Percentiles rank a stretch among this genome's conserved stretches.
phyloP scores from a whole-genome alignment of 2,329 filamentous ascomycete genomes.

The Stagonosporopsis tanaceti region DNA sequence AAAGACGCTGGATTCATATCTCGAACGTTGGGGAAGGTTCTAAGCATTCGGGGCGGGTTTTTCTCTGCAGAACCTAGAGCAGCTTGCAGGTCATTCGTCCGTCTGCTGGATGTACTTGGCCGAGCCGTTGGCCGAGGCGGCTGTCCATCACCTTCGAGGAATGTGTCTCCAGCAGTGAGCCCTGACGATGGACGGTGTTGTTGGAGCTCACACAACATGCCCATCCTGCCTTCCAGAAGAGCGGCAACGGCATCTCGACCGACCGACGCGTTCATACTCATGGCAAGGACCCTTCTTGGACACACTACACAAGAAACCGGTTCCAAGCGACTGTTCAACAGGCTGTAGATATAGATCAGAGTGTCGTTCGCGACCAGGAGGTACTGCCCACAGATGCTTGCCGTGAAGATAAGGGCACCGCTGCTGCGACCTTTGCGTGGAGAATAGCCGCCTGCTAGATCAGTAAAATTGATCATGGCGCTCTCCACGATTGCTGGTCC shows the following conservation, averaged over 20 bases:
- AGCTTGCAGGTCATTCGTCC: slow-evolving; percentile 16
- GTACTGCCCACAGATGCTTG: slow-evolving; percentile 67
- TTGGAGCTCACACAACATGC: slow-evolving; percentile 64
- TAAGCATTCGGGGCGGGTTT: slow-evolving; percentile 1
- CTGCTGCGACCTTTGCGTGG: slow-evolving; percentile 18
- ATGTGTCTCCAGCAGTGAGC: slow-evolving; percentile 19
- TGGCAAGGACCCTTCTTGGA: slow-evolving; percentile 64
- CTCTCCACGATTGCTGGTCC: slow-evolving; percentile 25
- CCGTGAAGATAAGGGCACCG: slow-evolving; percentile 55
- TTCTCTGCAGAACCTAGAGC: slow-evolving; percentile 14
- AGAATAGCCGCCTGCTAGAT: slow-evolving; percentile 37
- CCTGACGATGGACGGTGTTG: slow-evolving; percentile 11
- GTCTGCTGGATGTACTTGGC: slow-evolving; percentile 22
- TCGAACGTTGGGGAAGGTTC: slow-evolving; percentile 6
- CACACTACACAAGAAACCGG: slow-evolving; percentile 65
- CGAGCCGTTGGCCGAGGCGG: slow-evolving; percentile 17
- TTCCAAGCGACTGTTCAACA: slow-evolving; percentile 51
- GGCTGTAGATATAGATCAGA: slow-evolving; percentile 64
- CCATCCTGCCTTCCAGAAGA: slow-evolving; percentile 66
- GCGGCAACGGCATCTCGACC: slow-evolving; percentile 65
- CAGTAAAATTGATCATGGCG: slow-evolving; percentile 47
- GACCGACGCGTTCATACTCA: slow-evolving; percentile 69
- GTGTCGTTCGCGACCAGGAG: slow-evolving; percentile 63
- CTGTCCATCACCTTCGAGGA: slow-evolving; percentile 20
- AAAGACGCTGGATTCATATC: slow-evolving; percentile 21